Conservation (phyloP, 371 early-diverging fungal genomes). For the Capniomyces stellatus region DNA sequence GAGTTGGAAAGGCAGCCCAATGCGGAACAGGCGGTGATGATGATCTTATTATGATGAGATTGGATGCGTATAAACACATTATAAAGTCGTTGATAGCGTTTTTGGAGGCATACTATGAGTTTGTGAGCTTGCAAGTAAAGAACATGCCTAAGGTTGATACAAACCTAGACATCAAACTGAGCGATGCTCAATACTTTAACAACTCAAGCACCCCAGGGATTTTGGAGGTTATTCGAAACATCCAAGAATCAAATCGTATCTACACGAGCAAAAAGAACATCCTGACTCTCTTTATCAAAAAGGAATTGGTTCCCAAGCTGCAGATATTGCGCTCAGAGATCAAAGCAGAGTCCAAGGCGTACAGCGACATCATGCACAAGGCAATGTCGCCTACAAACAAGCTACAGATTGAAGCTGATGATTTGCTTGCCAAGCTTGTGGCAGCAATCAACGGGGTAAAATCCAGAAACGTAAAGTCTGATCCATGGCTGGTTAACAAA, state of each 20-base stretch:
- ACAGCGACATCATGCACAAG: neutral
- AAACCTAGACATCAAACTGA: neutral
- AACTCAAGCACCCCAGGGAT: neutral
- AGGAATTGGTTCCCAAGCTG: neutral
- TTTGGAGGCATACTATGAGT: neutral
- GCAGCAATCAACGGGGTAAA: neutral
- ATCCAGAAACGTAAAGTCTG: neutral
- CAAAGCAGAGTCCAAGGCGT: neutral
- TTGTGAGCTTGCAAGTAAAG: neutral
- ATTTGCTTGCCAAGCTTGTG: neutral
- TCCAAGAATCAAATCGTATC: neutral
- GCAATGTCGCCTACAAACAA: neutral
- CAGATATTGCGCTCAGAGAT: neutral
- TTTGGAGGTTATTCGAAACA: neutral
- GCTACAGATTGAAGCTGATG: constrained; percentile 1
- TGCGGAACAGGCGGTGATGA: neutral
- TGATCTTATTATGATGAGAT: neutral
- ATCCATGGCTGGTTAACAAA: neutral
- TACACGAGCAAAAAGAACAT: no score
- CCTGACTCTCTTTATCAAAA: neutral
- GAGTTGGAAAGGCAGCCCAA: neutral
- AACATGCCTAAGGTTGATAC: neutral
- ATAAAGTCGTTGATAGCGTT: constrained; percentile 1
- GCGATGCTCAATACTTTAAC: constrained; percentile 1
- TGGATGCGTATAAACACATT: constrained; percentile 2